phyloP scores from a whole-genome alignment of 257 asterid genomes.

The Euphrasia confusa region DNA sequence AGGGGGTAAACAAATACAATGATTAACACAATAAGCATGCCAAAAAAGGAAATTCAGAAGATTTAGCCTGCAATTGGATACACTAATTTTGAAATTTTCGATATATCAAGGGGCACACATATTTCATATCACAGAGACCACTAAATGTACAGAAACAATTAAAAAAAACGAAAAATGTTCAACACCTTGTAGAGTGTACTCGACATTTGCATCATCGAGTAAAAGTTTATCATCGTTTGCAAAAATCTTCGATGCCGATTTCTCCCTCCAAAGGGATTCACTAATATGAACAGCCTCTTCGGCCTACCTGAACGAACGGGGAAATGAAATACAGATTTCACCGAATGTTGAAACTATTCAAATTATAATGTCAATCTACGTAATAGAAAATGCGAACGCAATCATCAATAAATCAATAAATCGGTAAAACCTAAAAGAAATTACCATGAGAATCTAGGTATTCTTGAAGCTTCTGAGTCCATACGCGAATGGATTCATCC shows the following conservation, averaged over 20 bases:
- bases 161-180: too few relatives aligned
- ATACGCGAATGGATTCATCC: too few relatives aligned
- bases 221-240: constrained; percentile 67
- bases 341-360: constrained; percentile 16
- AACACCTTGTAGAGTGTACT: constrained; percentile 48
- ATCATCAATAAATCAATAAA: neutral
- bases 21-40: neutral
- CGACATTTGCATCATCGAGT: constrained; percentile 78
- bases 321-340: constrained; percentile 16
- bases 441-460: too few relatives aligned
- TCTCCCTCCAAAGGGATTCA: constrained; percentile 92
- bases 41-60: neutral
- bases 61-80: neutral
- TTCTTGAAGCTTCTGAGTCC: too few relatives aligned
- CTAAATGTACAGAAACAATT: neutral
- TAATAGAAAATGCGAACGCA: neutral
- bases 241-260: constrained; percentile 71
- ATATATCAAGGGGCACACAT: constrained; percentile 11
- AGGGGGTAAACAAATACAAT: constrained; percentile 2
- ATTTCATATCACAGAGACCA: constrained; percentile 1
- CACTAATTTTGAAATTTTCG: too few relatives aligned
- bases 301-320: constrained; percentile 61
- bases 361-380: constrained; percentile 9
- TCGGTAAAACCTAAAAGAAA: too few relatives aligned
- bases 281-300: constrained; percentile 25